phyloP scores from a whole-genome alignment of 768 basidiomycete genomes.

The Tephrocybe sp. region DNA sequence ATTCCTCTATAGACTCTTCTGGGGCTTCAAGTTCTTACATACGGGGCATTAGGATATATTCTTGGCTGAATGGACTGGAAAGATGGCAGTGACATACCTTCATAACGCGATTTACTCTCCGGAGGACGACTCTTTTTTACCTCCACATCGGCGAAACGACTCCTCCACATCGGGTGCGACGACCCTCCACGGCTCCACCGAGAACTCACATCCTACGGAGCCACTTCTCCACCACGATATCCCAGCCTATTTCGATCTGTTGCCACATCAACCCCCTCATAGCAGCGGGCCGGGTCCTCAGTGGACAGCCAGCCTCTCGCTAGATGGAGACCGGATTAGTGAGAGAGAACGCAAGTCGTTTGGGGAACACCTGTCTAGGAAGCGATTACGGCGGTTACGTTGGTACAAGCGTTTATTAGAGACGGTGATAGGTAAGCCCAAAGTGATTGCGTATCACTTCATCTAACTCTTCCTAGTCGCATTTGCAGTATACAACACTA shows the following conservation, averaged over 20 bases:
- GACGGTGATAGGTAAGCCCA: conserved; percentile 37
- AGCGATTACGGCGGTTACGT: conserved; percentile 30
- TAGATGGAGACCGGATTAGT: conserved; percentile 26
- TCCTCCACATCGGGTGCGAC: conserved; percentile 35
- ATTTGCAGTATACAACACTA: conserved; percentile 63
- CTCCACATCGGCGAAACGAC: conserved; percentile 43
- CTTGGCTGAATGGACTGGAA: conserved; percentile 20
- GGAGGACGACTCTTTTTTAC: conserved; percentile 33
- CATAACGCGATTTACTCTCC: conserved; percentile 53
- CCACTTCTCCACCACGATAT: conserved; percentile 37
- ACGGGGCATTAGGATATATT: conserved; percentile 9
- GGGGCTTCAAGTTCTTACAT: not conserved
- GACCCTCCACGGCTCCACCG: conserved; percentile 37
- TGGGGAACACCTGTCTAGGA: conserved; percentile 23
- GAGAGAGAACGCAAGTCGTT: conserved; percentile 27
- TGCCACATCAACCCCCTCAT: conserved; percentile 31
- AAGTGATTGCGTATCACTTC: not conserved
- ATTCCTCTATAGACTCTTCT: not conserved
- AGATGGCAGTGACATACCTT: conserved; percentile 61
- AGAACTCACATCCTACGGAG: conserved; percentile 42
- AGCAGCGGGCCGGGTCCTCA: conserved; percentile 23
- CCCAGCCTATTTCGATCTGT: conserved; percentile 31
- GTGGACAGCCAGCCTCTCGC: conserved; percentile 27
- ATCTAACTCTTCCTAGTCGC: conserved; percentile 33
- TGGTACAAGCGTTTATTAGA: conserved; percentile 30